Base-by-base conservation (phyloP, 495 filamentous ascomycete species). In the Pseudoneurospora amorphoporcata region DNA sequence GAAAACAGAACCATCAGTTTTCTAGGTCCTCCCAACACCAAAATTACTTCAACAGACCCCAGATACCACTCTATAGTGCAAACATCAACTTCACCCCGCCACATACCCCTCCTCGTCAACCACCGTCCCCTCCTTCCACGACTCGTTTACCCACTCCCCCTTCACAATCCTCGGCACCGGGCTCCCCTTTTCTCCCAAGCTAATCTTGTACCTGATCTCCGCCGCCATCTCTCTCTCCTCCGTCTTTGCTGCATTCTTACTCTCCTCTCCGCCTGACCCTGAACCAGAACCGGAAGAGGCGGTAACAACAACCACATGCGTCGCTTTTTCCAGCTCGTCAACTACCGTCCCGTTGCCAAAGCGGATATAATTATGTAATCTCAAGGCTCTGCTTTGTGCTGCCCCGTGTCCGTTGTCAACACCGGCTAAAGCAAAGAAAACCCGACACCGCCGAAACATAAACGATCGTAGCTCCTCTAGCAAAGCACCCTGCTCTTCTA, bases 101-200 rank as follows among this genome's bases (percentile, higher is more conserved):
- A 73, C 81, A 77, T 84, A 87, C 39, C 80, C 82, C 75, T 94
- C 92, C 86, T 98, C 95, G 78, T 98, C 94, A 70, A 98, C 76
- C 61, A 92, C 74, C 8, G 95, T 97, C 72, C 85, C 85, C 80
- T 93, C 90, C 72, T 82, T 82, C 92, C 94, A 96, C 76, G 92
- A 91, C 72, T 93, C 88, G 69, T 89, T 85, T 1, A 97, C 82
- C 95, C 95, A 99, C 23, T 84, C 83, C 35, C 83, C 74, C 2
- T 81, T 88, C 14, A 98, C 91, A 35, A 97, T 80, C 75, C 94
- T 85, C 1, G 95, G 93, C 17, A 93, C 74, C 68, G 82, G 86
- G 61, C 79, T 78, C 71, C 81, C 76, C 53, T 17, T 8, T 5
- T 65, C 53, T 37, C 32, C 29, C 72, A 76, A 73, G 69, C 85